Conservation (phyloP, 306 rosid species). For the Prunus salicina region DNA sequence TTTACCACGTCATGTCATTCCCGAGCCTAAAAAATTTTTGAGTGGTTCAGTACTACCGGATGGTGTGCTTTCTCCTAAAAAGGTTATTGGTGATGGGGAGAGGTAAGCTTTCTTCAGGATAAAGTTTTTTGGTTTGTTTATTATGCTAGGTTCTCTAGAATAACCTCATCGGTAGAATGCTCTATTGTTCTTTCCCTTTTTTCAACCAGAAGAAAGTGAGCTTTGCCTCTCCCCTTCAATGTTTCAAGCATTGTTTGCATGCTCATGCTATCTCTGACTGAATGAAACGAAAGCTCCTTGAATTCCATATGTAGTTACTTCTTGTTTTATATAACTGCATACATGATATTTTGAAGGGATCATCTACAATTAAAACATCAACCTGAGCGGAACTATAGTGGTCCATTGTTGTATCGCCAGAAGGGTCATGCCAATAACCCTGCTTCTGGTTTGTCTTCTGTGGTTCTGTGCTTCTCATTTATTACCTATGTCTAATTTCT, state of each 20-base stretch:
- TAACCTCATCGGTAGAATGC: slow-evolving; percentile 2
- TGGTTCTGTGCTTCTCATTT: slow-evolving; percentile 6
- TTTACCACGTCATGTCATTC: slow-evolving; percentile 34
- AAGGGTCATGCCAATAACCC: slow-evolving; percentile 62
- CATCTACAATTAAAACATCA: slow-evolving; percentile 51
- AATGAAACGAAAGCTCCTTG: neutral
- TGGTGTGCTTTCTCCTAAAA: slow-evolving; percentile 44
- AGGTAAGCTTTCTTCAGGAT: slow-evolving; percentile 42
- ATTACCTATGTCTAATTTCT: neutral
- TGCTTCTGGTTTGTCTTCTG: slow-evolving; percentile 53
- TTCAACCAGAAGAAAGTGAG: neutral
- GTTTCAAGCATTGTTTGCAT: slow-evolving; percentile 5
- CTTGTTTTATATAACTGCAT: neutral
- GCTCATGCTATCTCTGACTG: neutral
- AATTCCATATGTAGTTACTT: neutral
- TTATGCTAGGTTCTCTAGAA: slow-evolving; percentile 7
- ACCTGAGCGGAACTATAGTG: slow-evolving; percentile 73
- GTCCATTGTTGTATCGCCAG: slow-evolving; percentile 72
- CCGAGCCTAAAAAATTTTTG: slow-evolving; percentile 45
- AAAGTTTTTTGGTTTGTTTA: neutral
- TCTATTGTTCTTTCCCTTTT: neutral
- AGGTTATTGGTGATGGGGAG: slow-evolving; percentile 50
- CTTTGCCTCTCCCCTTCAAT: neutral
- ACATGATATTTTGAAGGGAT: slow-evolving; percentile 60
- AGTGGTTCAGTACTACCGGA: slow-evolving; percentile 61